Percentiles rank a stretch among this genome's conserved stretches.
Conservation (phyloP, 305 asterid genomes). For the Solanum hybrid region DNA sequence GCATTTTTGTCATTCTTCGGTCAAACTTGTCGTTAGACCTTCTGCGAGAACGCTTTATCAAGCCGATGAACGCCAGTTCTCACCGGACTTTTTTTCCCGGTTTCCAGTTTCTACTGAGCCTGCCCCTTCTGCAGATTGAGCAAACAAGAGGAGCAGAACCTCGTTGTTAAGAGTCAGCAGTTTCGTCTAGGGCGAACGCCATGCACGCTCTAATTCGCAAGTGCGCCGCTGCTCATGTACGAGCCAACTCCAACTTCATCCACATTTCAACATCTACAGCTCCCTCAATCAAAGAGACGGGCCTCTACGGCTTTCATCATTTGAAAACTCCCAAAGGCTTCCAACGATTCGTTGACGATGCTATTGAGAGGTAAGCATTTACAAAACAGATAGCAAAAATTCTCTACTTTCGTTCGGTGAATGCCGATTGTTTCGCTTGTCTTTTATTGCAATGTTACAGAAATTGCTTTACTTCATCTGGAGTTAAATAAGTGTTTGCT, state of each 20-base stretch:
- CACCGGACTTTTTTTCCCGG: not conserved
- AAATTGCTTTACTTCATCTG: not conserved
- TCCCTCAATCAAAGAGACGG: slow-evolving; percentile 41
- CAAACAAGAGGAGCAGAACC: not conserved
- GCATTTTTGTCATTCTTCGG: not conserved
- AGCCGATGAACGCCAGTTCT: not conserved
- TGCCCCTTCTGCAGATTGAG: not conserved
- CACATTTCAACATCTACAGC: slow-evolving; percentile 34
- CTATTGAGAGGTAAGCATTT: slow-evolving; percentile 55
- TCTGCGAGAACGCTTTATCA: not conserved
- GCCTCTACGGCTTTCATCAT: slow-evolving; percentile 81
- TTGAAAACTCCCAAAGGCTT: slow-evolving; percentile 81
- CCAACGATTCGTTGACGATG: slow-evolving; percentile 88
- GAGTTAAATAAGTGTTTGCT: not conserved
- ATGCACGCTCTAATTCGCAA: slow-evolving; percentile 48
- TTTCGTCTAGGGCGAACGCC: slow-evolving; percentile 1
- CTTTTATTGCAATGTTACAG: not conserved
- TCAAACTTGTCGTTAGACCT: not conserved
- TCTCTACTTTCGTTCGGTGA: not conserved
- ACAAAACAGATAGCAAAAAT: not conserved
- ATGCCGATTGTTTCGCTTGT: not conserved
- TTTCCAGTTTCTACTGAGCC: not conserved
- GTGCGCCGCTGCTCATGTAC: slow-evolving; percentile 14
- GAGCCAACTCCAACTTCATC: slow-evolving; percentile 25
- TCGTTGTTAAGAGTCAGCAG: not conserved